Evolutionary conservation across 2,329 filamentous ascomycete genomes (phyloP), one percentile per base, ranked within the genome.

Genomic region (Arthrobotrys conoides): DNA sequence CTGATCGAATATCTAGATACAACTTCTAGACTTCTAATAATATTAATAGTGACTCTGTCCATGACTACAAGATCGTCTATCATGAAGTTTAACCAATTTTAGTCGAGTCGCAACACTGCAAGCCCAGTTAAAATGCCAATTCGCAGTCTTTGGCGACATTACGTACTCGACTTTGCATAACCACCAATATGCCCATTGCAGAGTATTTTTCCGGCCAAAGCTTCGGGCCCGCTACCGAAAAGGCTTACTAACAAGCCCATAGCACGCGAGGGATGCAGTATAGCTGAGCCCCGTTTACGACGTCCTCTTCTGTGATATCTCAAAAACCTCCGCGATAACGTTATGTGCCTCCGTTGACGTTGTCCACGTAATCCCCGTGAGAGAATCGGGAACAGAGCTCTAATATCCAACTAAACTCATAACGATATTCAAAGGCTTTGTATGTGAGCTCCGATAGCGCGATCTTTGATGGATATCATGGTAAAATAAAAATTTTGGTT

Each of bases 361-460:
- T 46, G 70, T 67, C 61, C 70, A 73, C 70, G 70, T 73, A 73
- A 73, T 59, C 70, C 41, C n/a, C 36, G n/a, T 30, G 24, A 65
- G 41, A 36, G 48, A 18, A 22, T 59, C 18, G 14, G 16, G 48
- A 51, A 57, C 24, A 3, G n/a, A 59, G 36, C 8, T 41, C 41
- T 27, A 61, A 36, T 61, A 44, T n/a, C 8, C 5, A 38, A 59
- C 2, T 22, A n/a, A n/a, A n/a, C n/a, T 59, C n/a, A 59, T 14
- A 38, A 59, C 53, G 53, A 59, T 55, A 59, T 22, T n/a, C 16
- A 59, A 41, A n/a, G 8, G 36, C 6, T 61, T 44, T 6, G 36
- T 27, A 44, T 59, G 20, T 38, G n/a, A 59, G 27, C n/a, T 59
- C 16, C n/a, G 30, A 59, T 20, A 59, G 9, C 30, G 30, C 33